These are phyloP conservation scores for Lentinula lateritia DNA, from an alignment of 768 basidiomycete genomes.

Conservation along the genomic window DNA sequence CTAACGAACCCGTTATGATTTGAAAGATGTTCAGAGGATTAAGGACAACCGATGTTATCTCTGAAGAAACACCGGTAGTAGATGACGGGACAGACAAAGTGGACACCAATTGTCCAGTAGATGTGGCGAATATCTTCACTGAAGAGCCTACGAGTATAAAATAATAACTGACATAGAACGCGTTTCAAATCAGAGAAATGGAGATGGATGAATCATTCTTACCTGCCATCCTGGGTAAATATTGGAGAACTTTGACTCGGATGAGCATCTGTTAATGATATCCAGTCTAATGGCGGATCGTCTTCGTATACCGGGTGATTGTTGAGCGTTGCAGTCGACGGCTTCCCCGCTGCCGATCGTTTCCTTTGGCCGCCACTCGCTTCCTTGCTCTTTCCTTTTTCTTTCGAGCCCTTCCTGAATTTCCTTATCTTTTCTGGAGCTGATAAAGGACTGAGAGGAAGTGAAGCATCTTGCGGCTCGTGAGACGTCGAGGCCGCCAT, in stretches of 20 bases:
- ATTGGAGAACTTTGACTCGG: constrained; percentile 63
- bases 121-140: constrained; percentile 80
- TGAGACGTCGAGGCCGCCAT: constrained; percentile 42
- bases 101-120: constrained; percentile 75
- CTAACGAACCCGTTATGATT: constrained; percentile 77
- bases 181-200: not conserved
- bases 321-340: constrained; percentile 2
- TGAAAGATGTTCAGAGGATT: constrained; percentile 88
- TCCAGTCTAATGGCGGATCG: constrained; percentile 56
- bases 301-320: constrained; percentile 11
- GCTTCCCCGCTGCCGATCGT: constrained; percentile 10
- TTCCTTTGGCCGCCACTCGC: constrained; percentile 15
- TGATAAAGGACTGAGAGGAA: constrained; percentile 21
- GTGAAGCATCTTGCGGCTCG: constrained; percentile 29
- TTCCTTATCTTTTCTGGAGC: constrained; percentile 11
- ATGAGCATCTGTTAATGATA: constrained; percentile 61
- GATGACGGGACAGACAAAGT: constrained; percentile 58
- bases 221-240: constrained; percentile 90
- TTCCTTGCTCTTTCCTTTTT: constrained; percentile 33
- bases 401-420: constrained; percentile 42
- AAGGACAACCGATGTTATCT: constrained; percentile 71
- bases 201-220: constrained; percentile 13
- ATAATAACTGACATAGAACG: constrained; percentile 60
- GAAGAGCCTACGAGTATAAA: constrained; percentile 79
- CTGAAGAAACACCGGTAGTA: constrained; percentile 31